These are phyloP conservation scores for Noccaea bulbosa DNA, from an alignment of 345 rosid genomes.

Conservation along the genomic window DNA sequence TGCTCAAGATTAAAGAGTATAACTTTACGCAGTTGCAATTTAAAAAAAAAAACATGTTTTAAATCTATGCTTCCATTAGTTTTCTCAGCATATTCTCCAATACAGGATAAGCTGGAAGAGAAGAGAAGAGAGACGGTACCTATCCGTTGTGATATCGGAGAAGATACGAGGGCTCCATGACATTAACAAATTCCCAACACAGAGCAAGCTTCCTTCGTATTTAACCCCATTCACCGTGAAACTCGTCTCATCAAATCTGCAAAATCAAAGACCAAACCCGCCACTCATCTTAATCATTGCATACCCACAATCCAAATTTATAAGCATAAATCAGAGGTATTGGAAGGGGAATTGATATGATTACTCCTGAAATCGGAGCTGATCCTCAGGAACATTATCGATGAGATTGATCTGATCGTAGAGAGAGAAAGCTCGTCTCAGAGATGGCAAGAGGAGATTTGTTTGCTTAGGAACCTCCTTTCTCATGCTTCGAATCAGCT, in stretches of 20 bases:
- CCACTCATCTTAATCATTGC: background rate
- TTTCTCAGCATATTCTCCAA: background rate
- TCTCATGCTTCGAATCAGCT: slow-evolving; percentile 39
- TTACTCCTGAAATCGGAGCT: slow-evolving; percentile 85
- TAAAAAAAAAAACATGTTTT: no score
- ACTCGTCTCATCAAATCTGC: slow-evolving; percentile 76
- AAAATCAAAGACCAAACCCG: background rate
- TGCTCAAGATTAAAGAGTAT: background rate
- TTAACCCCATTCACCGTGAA: slow-evolving; percentile 74
- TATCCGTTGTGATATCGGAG: slow-evolving; percentile 74
- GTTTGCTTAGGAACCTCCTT: slow-evolving; percentile 38
- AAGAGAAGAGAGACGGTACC: slow-evolving; percentile 44
- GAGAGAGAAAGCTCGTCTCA: slow-evolving; percentile 82
- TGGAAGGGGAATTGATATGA: slow-evolving; percentile 5
- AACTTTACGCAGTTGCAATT: slow-evolving; percentile 8
- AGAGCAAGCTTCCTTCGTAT: slow-evolving; percentile 90
- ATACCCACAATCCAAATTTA: background rate
- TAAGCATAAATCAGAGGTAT: background rate
- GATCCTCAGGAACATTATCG: slow-evolving; percentile 85
- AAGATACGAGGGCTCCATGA: slow-evolving; percentile 79
- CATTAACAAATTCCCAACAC: slow-evolving; percentile 76
- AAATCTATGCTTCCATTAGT: background rate
- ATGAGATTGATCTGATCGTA: slow-evolving; percentile 95
- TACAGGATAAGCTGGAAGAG: background rate
- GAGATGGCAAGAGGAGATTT: slow-evolving; percentile 59